phyloP scores from a whole-genome alignment of 2,329 filamentous ascomycete species.

The Penicillium sp. region DNA sequence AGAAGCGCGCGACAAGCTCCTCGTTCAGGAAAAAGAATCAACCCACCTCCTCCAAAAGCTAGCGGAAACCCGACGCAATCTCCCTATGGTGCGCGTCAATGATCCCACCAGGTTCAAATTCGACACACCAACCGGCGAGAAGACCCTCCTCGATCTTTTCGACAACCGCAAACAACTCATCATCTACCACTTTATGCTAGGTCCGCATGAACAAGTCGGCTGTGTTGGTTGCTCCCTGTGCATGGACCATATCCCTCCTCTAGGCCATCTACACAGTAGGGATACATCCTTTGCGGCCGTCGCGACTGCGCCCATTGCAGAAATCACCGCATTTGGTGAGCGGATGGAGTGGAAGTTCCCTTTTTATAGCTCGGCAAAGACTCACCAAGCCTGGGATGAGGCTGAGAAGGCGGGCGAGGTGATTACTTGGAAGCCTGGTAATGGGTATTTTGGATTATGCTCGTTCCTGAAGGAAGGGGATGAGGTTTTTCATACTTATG shows the following conservation, averaged over 20 bases:
- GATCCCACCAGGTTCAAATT: slow-evolving; percentile 44
- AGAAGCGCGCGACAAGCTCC: slow-evolving; percentile 14
- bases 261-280: slow-evolving; percentile 43
- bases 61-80: slow-evolving; percentile 35
- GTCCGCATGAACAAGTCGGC: slow-evolving; percentile 36
- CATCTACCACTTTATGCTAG: slow-evolving; percentile 56
- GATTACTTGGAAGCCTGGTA: slow-evolving; percentile 23
- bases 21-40: slow-evolving; percentile 18
- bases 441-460: slow-evolving; percentile 42
- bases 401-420: slow-evolving; percentile 15
- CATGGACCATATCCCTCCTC: slow-evolving; percentile 44
- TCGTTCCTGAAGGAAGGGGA: slow-evolving; percentile 48
- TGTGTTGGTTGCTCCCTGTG: slow-evolving; percentile 48
- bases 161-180: slow-evolving; percentile 32
- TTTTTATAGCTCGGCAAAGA: slow-evolving; percentile 38
- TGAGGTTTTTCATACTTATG: slow-evolving; percentile 23
- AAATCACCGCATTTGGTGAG: slow-evolving; percentile 43
- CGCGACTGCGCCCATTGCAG: slow-evolving; percentile 44
- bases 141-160: slow-evolving; percentile 31
- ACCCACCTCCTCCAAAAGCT: slow-evolving; percentile 25
- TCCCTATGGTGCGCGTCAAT: slow-evolving; percentile 48
- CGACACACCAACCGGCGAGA: slow-evolving; percentile 25
- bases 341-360: slow-evolving; percentile 49
- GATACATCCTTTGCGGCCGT: slow-evolving; percentile 46
- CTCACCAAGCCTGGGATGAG: slow-evolving; percentile 15